These are phyloP conservation scores for Phalaenopsis aphrodite DNA, from an alignment of 106 monocot genomes.

Conservation along the genomic window DNA sequence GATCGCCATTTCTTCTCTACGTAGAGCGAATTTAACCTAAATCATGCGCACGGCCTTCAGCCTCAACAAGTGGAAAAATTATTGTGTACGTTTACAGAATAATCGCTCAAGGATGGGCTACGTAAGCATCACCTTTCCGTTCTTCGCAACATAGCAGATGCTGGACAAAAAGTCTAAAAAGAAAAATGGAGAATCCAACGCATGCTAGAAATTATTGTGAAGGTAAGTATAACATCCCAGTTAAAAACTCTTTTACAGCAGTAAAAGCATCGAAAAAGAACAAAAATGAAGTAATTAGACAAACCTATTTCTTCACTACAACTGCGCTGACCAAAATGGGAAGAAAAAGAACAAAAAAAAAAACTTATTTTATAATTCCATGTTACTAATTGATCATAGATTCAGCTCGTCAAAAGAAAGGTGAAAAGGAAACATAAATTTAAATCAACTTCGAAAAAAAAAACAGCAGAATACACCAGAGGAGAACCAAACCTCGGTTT, in stretches of 20 bases:
- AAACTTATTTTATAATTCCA: background rate
- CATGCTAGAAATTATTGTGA: no score
- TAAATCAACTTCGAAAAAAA: background rate
- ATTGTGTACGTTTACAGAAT: no score
- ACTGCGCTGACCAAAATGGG: background rate
- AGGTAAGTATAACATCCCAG: background rate
- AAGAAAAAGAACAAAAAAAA: background rate
- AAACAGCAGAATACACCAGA: background rate
- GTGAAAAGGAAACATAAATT: background rate
- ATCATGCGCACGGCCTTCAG: no score
- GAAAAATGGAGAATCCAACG: no score
- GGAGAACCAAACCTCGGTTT: constrained; percentile 39
- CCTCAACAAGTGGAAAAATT: no score
- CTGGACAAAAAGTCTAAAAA: no score
- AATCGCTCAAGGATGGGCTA: no score
- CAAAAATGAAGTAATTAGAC: background rate
- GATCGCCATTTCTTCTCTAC: no score
- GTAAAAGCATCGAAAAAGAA: background rate
- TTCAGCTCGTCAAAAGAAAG: background rate
- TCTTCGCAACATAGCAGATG: no score
- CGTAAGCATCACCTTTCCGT: no score
- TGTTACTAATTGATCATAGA: background rate
- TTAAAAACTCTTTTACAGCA: background rate
- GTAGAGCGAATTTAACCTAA: no score
- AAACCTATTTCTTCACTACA: background rate